These are phyloP conservation scores for Tremellales sp. DNA, from an alignment of 1,284 basidiomycete species.

Conservation along the genomic window DNA sequence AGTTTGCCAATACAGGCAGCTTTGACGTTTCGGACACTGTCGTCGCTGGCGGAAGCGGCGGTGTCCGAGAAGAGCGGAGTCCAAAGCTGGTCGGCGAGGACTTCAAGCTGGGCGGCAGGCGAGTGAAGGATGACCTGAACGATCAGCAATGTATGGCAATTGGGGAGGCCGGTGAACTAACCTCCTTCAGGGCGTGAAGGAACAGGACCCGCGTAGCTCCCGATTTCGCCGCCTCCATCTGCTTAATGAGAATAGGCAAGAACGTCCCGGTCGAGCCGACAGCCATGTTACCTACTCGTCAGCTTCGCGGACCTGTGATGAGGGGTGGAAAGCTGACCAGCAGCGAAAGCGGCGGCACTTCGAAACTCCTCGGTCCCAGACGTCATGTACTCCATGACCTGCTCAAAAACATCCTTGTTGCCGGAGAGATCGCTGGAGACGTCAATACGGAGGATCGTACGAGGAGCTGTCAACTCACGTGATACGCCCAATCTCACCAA, in stretches of 20 bases:
- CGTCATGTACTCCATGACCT: slow-evolving; percentile 68
- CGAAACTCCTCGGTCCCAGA: slow-evolving; percentile 77
- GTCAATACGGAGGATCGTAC: background rate
- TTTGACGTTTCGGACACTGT: slow-evolving; percentile 87
- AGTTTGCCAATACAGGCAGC: slow-evolving; percentile 95
- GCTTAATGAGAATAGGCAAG: slow-evolving; percentile 76
- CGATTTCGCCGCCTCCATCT: slow-evolving; percentile 62
- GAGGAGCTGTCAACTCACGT: slow-evolving; percentile 55
- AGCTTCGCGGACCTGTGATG: slow-evolving; percentile 15
- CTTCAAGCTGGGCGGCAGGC: slow-evolving; percentile 72
- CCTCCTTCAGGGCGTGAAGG: slow-evolving; percentile 90
- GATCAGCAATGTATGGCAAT: slow-evolving; percentile 1
- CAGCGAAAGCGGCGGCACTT: slow-evolving; percentile 84
- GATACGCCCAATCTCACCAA: slow-evolving; percentile 84
- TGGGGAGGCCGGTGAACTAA: slow-evolving; percentile 41
- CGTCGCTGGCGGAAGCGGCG: slow-evolving; percentile 57
- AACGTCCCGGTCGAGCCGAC: slow-evolving; percentile 83
- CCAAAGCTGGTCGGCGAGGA: slow-evolving; percentile 85
- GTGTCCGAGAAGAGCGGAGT: slow-evolving; percentile 76
- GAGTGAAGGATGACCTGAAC: slow-evolving; percentile 82
- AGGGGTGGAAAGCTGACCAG: slow-evolving; percentile 55
- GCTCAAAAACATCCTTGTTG: slow-evolving; percentile 68
- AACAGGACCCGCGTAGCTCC: slow-evolving; percentile 76
- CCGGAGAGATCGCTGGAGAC: slow-evolving; percentile 70
- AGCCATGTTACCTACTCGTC: slow-evolving; percentile 74